Conservation (phyloP, 1,139 yeast species). For the Martiniozyma asiatica region DNA sequence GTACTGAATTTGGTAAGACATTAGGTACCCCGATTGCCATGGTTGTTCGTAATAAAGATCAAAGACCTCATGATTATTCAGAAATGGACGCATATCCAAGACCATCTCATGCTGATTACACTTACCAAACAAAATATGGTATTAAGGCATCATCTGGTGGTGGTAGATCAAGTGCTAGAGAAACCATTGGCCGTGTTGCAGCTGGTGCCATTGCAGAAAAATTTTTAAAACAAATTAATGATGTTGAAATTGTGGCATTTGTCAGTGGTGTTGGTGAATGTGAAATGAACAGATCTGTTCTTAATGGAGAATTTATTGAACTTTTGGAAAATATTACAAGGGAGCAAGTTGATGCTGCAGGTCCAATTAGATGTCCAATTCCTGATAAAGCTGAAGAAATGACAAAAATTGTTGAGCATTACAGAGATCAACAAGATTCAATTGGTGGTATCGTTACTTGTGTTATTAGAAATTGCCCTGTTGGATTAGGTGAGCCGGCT, state of each 20-base stretch:
- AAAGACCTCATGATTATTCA: constrained; percentile 88
- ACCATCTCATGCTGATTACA: constrained; percentile 96
- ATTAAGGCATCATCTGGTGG: constrained; percentile 92
- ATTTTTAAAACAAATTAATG: constrained; percentile 60
- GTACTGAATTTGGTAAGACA: constrained; percentile 83
- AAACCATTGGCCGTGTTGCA: constrained; percentile 96
- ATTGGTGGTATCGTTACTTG: constrained; percentile 98
- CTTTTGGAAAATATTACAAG: constrained; percentile 68
- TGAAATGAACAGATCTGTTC: constrained; percentile 63
- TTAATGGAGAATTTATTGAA: constrained; percentile 50
- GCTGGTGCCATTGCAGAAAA: constrained; percentile 98
- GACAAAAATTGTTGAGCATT: constrained; percentile 78
- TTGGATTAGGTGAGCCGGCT: constrained; percentile 95
- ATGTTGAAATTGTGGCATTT: constrained; percentile 92
- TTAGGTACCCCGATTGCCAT: constrained; percentile 93
- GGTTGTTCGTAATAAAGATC: constrained; percentile 89
- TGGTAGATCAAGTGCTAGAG: constrained; percentile 94
- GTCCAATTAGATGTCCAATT: constrained; percentile 93
- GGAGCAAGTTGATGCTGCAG: constrained; percentile 75
- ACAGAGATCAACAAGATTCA: constrained; percentile 81
- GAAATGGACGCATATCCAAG: constrained; percentile 94
- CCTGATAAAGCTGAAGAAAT: constrained; percentile 56
- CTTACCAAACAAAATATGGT: constrained; percentile 84
- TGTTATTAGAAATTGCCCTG: constrained; percentile 85
- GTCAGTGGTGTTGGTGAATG: constrained; percentile 82